A percentile compares a stretch with the other conserved stretches of the same genome.
Evolutionary conservation across 139 green algal species (phyloP).

Genomic region (Chlorella sp.): DNA sequence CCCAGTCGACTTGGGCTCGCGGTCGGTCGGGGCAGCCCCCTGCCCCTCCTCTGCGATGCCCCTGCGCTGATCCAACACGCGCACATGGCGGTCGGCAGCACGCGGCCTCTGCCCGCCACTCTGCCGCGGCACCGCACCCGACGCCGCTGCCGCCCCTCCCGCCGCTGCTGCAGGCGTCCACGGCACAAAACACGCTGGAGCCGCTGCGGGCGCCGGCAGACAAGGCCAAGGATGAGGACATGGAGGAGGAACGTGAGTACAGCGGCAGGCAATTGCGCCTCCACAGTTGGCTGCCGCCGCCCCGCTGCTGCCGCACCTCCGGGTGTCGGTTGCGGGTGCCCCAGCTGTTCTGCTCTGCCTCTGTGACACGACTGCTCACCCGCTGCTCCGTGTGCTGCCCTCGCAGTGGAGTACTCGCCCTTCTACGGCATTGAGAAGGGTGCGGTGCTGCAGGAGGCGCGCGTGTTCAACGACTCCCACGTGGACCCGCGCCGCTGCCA

Average conservation of each 20-base stretch:
- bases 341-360: too few species aligned
- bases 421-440: slow-evolving; percentile 99
- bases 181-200: slow-evolving; percentile 50
- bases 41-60: too few species aligned
- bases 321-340: too few species aligned
- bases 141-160: not conserved
- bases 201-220: slow-evolving; percentile 66
- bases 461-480: slow-evolving; percentile 95
- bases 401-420: slow-evolving; percentile 96
- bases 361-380: slow-evolving; percentile 56
- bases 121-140: too few species aligned
- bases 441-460: slow-evolving; percentile 96
- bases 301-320: too few species aligned
- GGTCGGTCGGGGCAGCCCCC: too few species aligned
- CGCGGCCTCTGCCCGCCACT: too few species aligned
- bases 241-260: slow-evolving; percentile 90
- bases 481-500: slow-evolving; percentile 93
- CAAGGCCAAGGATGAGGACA: slow-evolving; percentile 95
- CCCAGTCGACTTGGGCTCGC: too few species aligned
- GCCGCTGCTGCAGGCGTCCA: slow-evolving; percentile 30
- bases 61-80: too few species aligned
- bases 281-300: too few species aligned
- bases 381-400: slow-evolving; percentile 45
- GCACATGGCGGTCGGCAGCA: too few species aligned
- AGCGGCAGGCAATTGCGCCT: not conserved